Conservation (phyloP, 306 rosid genomes). For the Glycine soja region DNA sequence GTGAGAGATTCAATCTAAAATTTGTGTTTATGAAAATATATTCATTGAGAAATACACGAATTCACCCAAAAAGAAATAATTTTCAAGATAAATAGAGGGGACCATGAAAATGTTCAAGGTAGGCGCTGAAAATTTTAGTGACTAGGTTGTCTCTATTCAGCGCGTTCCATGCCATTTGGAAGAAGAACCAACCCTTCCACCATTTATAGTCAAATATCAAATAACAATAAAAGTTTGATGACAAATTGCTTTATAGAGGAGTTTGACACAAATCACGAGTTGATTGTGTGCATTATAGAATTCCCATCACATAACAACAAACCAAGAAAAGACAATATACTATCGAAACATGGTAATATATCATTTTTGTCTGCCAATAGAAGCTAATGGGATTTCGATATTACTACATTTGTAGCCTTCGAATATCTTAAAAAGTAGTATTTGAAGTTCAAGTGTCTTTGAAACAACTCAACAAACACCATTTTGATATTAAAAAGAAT, state of each 20-base stretch:
- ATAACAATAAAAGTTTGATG: background rate
- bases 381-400: background rate
- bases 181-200: background rate
- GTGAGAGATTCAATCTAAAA: no score
- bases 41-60: no score
- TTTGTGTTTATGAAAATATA: no score
- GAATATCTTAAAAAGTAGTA: no score
- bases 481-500: no score
- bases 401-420: background rate
- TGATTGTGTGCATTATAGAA: background rate
- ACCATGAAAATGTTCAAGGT: background rate
- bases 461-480: no score
- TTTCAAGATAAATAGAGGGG: no score
- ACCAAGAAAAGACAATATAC: background rate
- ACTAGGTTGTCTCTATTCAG: background rate
- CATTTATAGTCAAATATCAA: background rate
- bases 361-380: no score
- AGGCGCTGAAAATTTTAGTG: background rate
- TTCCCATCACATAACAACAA: background rate
- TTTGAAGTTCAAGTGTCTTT: no score
- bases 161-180: conserved; percentile 3
- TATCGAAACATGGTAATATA: conserved; percentile 1
- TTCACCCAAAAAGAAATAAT: no score
- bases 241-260: background rate
- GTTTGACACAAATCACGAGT: conserved; percentile 5